Base-by-base conservation (phyloP, 495 filamentous ascomycete species). In the Apiosordaria backusii region DNA sequence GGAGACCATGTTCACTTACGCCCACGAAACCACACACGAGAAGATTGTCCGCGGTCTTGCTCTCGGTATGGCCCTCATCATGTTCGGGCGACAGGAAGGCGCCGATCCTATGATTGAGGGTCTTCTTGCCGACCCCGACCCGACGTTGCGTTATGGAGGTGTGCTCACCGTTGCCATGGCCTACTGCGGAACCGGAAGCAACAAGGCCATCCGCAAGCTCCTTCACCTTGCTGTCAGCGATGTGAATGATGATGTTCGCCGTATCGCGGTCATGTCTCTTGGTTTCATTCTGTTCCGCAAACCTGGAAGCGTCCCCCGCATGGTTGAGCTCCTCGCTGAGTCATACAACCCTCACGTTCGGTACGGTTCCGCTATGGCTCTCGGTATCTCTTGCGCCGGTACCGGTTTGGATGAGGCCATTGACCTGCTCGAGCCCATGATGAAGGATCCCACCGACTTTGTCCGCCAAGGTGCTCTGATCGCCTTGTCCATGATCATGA, bases 261-360 rank as follows among this genome's bases (percentile, higher is more conserved):
- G 96, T 65, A 89, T 95, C 63, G 95, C 96, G n/a, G 96, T 99
- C 60, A 93, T 99, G 90, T 94, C 91, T 78, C 86, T 99, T 69
- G 96, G 96, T 50, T 99, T 99, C 80, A 97, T 99, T 71, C 85
- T 99, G 55, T 99, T 99, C 88, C 85, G 96, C 65, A 99, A 98
- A 80, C 92, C 96, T 50, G 91, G 91, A 71, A 96, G 92, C 70
- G 96, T 99, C 23, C 96, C 96, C 24, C 90, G 96, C 62, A 98
- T 99, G 91, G 96, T 99, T n/a, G 96, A 99, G 80, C 84, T 99
- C 24, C 86, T 99, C 18, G 92, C 93, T 5, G 96, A 99, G 77
- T 97, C 92, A 0, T 99, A 99, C 82, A 99, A 99, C 76, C 96
- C 96, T 21, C 96, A 99, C 75, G 96, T 99, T 27, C 90, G 96